phyloP scores from a whole-genome alignment of 192 early-diverging fungal species.

The Backusella macrospora region DNA sequence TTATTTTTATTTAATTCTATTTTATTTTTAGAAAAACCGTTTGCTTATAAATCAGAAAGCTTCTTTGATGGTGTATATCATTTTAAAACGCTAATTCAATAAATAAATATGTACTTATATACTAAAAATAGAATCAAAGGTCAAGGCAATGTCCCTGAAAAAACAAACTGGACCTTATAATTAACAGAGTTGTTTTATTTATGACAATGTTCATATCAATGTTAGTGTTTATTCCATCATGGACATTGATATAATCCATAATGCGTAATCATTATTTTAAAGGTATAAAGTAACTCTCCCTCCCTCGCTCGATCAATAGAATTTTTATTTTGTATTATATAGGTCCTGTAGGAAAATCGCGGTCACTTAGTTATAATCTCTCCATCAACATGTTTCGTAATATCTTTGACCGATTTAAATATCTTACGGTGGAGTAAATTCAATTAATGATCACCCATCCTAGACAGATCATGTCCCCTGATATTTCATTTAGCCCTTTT shows the following conservation, averaged over 20 bases:
- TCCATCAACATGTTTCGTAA: constrained; percentile 34
- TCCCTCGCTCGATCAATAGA: no score
- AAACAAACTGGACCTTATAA: neutral
- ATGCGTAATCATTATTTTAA: neutral
- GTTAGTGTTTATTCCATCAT: neutral
- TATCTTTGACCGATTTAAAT: constrained; percentile 22
- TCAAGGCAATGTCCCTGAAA: neutral
- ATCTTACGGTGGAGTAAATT: constrained; percentile 38
- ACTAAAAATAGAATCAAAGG: neutral
- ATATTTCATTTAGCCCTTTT: neutral
- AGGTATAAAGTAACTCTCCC: neutral
- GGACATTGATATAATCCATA: neutral
- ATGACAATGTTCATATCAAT: neutral
- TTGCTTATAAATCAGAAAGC: neutral
- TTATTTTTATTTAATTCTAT: no score
- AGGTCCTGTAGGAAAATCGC: constrained; percentile 52
- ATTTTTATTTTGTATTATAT: neutral
- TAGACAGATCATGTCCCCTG: constrained; percentile 17
- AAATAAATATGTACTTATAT: neutral
- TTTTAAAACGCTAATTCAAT: neutral
- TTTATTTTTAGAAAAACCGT: no score
- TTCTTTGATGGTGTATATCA: neutral
- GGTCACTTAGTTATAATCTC: constrained; percentile 42
- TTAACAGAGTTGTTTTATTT: neutral
- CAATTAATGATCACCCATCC: constrained; percentile 36